phyloP scores from a whole-genome alignment of 441 rosid species.

The Gossypium gossypioides region DNA sequence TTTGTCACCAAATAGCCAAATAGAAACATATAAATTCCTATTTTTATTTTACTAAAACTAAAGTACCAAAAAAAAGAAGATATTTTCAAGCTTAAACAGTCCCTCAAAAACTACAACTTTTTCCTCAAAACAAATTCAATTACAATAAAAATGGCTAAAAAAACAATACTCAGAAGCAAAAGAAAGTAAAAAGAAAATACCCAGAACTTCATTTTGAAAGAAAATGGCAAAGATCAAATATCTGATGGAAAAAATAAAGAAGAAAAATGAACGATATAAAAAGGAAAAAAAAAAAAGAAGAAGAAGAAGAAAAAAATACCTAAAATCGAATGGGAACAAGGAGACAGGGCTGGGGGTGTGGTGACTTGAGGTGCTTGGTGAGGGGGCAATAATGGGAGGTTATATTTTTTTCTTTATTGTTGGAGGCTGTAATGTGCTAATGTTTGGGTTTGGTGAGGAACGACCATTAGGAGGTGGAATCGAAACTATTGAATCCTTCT shows the following conservation, averaged over 20 bases:
- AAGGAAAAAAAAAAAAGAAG: not conserved
- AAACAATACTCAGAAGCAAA: not conserved
- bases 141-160: not conserved
- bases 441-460: too few relatives aligned
- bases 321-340: not conserved
- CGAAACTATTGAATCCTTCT: too few relatives aligned
- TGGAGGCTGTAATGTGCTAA: too few relatives aligned
- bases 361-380: too few relatives aligned
- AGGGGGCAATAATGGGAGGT: too few relatives aligned
- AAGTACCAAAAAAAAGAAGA: not conserved
- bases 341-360: too few relatives aligned
- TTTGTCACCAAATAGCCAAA: not conserved
- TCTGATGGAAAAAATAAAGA: slow-evolving; percentile 19
- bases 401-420: too few relatives aligned
- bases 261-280: not conserved
- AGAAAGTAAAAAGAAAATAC: slow-evolving; percentile 19
- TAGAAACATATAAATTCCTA: slow-evolving; percentile 4
- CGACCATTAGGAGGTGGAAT: too few relatives aligned
- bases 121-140: not conserved
- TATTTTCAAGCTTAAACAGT: slow-evolving; percentile 11
- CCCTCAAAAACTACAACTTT: not conserved
- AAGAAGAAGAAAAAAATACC: not conserved
- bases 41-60: slow-evolving; percentile 5
- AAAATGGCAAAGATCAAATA: slow-evolving; percentile 27
- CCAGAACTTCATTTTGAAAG: slow-evolving; percentile 22